Evolutionary conservation across 371 early-diverging fungal species (phyloP), one percentile per base, ranked within the genome.

Genomic region (Mortierella sp.): DNA sequence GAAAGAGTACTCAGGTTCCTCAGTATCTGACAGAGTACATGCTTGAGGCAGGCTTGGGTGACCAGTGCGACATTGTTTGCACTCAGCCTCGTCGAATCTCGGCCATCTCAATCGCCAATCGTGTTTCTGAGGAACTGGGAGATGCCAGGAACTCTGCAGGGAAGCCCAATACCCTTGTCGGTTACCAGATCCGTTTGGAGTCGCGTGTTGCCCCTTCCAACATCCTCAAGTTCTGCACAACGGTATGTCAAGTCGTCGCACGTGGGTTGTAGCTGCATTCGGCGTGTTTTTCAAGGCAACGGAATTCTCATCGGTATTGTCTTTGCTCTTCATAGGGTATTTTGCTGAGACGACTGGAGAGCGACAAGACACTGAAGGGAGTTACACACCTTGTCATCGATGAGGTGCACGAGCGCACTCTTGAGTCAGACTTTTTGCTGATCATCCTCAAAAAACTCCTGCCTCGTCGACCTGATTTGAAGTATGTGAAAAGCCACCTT

Each of bases 21-120:
- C 96, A 96, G 85, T 96, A 93, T 73, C 74, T 97, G n/a, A 91
- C 93, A 0, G 95, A 96, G 68, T 79, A 87, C 58, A 81, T 91
- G 39, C 85, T 94, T 8, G 67, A 78, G 1, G 58, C 37, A 1
- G 78, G 85, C 26, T 64, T 66, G 2, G 91, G 90, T 2, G 80
- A 86, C 26, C 77, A 81, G 26, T 88, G 87, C 24, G 88, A 88
- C 63, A 93, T 99, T 41, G 88, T 96, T 10, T 94, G 97, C 71
- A 98, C 99, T 29, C 99, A 99, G 87, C 99, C 99, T 6, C 90
- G 99, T 61, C 91, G 99, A 71, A 95, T 99, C 74, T 96, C 98
- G 41, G 98, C 99, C 24, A 95, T 96, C 68, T 93, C 96, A 41
- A 95, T 99, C 58, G 97, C 98, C 0, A 88, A 93, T 29, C 90